A percentile compares a stretch with the other conserved stretches of the same genome.
Evolutionary conservation across 768 basidiomycete species (phyloP).

Genomic region (Rhizopogon sp.): DNA sequence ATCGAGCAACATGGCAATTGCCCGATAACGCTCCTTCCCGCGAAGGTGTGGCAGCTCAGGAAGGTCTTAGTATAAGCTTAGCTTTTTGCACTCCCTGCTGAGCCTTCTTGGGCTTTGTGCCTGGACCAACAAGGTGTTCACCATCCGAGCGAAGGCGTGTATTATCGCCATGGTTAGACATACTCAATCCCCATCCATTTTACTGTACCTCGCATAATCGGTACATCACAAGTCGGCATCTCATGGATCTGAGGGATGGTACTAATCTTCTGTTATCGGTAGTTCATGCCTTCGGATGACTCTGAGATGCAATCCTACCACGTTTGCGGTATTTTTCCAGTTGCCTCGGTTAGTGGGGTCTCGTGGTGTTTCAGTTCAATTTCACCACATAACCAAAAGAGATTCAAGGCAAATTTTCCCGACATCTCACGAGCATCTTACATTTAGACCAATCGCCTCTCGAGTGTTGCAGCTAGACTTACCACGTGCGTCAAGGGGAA

Average conservation of each 20-base stretch:
- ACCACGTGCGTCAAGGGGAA: neutral
- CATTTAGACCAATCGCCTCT: too few relatives aligned
- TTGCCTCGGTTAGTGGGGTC: neutral
- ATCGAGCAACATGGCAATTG: slow-evolving; percentile 75
- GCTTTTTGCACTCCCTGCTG: neutral
- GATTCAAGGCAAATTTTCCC: neutral
- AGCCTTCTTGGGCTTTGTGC: slow-evolving; percentile 41
- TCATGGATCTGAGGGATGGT: too few relatives aligned
- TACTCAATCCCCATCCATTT: slow-evolving; percentile 60
- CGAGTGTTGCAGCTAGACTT: too few relatives aligned
- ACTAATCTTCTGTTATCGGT: neutral
- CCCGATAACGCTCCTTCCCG: slow-evolving; percentile 80
- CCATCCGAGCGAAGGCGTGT: slow-evolving; percentile 57
- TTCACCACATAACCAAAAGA: neutral
- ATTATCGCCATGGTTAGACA: slow-evolving; percentile 58
- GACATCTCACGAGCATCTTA: neutral
- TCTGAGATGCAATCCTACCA: neutral
- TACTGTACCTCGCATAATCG: slow-evolving; percentile 54
- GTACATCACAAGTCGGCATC: slow-evolving; percentile 56
- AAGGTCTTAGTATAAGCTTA: slow-evolving; percentile 72
- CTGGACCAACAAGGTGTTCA: slow-evolving; percentile 77
- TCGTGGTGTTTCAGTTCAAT: neutral
- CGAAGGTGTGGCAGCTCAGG: slow-evolving; percentile 76
- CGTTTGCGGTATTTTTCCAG: too few relatives aligned
- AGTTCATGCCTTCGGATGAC: neutral